Base-by-base conservation (phyloP, 2,329 filamentous ascomycete genomes). In the Hypoxylon rubiginosum region DNA sequence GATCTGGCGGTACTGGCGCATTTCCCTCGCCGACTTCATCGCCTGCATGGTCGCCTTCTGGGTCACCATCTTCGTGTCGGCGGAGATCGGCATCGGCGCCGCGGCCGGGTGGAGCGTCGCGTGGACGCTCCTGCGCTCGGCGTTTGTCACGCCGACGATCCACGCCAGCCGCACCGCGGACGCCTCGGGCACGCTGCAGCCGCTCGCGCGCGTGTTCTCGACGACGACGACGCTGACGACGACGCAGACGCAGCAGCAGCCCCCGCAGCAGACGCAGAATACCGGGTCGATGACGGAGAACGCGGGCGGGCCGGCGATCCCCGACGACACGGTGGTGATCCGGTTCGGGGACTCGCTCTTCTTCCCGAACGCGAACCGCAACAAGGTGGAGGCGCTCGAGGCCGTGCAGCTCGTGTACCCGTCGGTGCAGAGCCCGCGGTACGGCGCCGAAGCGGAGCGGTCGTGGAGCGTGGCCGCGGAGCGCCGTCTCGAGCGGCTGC, bases 1-100 rank as follows among this genome's bases (percentile, higher is more conserved):
- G 9, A 90, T 91, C 73, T 89, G 89, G 75, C 80, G 82, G 13
- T 90, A 88, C 78, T 91, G 88, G 87, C 86, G 85, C 68, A 86
- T 87, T 1, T 90, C 87, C 0, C 81, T 91, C 3, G 85, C 88
- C 13, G 89, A 91, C 76, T 91, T 91, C 70, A 82, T 88, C 56
- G 85, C 86, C 0, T 84, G 86, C 28, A 88, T 90, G 84, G 80
- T 91, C 30, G 84, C 88, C 4, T 86, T 91, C 71, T 90, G 88
- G 85, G 80, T 90, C 2, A 88, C 87, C 0, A 82, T 91, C 9
- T 89, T 90, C 70, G 84, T 85, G 1, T 85, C 83, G 0, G 87
- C 86, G 0, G 86, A 90, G 69, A 81, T 86, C 36, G 89, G 88
- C 11, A 88, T 90, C 45, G 87, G 82, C 19, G 79, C 79, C 19